Evolutionary conservation across 2,329 filamentous ascomycete species (phyloP).

Genomic region (Phialophora verrucosa): DNA sequence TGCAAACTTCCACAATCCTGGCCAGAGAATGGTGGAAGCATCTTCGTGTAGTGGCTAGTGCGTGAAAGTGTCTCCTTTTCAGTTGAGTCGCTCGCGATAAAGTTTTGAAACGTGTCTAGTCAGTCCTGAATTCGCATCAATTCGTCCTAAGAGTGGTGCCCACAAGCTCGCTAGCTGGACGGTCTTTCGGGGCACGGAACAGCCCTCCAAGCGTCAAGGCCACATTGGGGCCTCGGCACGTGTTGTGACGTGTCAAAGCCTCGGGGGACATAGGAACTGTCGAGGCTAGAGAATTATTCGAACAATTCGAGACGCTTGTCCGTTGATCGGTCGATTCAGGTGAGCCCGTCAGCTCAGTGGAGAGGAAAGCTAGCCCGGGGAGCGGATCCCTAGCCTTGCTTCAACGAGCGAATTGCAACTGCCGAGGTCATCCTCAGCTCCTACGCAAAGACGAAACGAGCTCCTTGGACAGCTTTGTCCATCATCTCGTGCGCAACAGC

Average conservation of each 20-base stretch:
- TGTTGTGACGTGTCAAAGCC: conserved; percentile 3
- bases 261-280: not conserved
- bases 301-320: not conserved
- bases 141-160: conserved; percentile 4
- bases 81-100: not conserved
- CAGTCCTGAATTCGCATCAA: not conserved
- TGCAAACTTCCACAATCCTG: not conserved
- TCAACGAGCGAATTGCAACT: not conserved
- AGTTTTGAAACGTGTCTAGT: conserved; percentile 18
- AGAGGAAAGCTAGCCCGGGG: conserved; percentile 2
- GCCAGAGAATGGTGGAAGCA: not conserved
- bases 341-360: not conserved
- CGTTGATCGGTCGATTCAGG: conserved; percentile 2
- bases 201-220: conserved; percentile 4
- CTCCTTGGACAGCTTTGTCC: conserved; percentile 33
- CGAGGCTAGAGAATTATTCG: conserved; percentile 16
- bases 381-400: not conserved
- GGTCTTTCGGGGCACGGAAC: conserved; percentile 1
- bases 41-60: conserved; percentile 5
- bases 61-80: not conserved
- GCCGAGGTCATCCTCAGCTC: not conserved
- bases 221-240: conserved; percentile 17
- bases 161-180: conserved; percentile 10
- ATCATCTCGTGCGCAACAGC: conserved; percentile 32
- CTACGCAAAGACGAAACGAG: conserved; percentile 31